A percentile compares a stretch with the other conserved stretches of the same genome.
Evolutionary conservation across 2,329 filamentous ascomycete genomes (phyloP).

Genomic region (Thielaviopsis punctulata): DNA sequence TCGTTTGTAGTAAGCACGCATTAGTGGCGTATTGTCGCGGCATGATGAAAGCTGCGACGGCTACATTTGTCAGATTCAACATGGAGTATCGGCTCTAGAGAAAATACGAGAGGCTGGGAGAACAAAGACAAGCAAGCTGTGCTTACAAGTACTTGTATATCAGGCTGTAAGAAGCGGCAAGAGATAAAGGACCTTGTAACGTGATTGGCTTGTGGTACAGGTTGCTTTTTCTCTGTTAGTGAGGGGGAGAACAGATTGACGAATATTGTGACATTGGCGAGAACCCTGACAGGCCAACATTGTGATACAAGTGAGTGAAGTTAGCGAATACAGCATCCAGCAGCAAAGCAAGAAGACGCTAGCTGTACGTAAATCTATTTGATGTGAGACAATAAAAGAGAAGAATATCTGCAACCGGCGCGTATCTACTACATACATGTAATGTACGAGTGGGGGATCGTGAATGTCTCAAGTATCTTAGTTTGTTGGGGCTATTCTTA

Average conservation of each 20-base stretch:
- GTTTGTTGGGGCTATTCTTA: too few relatives aligned
- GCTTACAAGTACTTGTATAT: too few relatives aligned
- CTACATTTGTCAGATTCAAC: neutral
- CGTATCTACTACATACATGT: too few relatives aligned
- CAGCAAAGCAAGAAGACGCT: neutral
- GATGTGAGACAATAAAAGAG: too few relatives aligned
- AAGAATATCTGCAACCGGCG: too few relatives aligned
- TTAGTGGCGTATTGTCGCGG: neutral
- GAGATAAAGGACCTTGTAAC: neutral
- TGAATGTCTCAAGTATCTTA: too few relatives aligned
- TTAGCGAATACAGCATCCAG: neutral
- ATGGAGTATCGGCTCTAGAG: neutral
- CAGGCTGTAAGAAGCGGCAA: neutral
- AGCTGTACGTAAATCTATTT: too few relatives aligned
- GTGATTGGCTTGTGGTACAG: too few relatives aligned
- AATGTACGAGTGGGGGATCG: too few relatives aligned
- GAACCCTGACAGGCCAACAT: neutral
- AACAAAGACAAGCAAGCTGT: neutral
- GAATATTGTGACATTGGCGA: neutral
- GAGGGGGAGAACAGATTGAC: neutral
- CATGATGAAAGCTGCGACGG: neutral
- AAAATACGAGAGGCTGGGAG: neutral
- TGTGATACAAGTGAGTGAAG: neutral
- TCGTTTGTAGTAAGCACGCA: neutral
- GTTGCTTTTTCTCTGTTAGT: too few relatives aligned